Percentiles rank a stretch among this genome's conserved stretches.
These are phyloP conservation scores for Wickerhamiella slavikovae DNA, from an alignment of 805 yeast species.

Conservation along the genomic window DNA sequence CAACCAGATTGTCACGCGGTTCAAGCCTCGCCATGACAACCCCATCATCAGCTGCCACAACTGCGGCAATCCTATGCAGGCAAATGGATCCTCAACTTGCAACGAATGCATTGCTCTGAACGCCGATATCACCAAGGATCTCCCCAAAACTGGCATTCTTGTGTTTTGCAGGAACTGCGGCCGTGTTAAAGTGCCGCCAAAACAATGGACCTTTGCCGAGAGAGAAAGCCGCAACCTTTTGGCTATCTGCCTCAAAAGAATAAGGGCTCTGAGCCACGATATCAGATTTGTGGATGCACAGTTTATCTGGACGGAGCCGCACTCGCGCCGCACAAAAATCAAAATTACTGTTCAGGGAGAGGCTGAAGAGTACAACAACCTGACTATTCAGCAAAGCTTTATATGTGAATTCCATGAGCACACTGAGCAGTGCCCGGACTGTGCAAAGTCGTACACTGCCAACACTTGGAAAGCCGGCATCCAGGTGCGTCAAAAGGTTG, in stretches of 20 bases:
- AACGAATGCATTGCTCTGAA: conserved; percentile 82
- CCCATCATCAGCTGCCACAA: conserved; percentile 85
- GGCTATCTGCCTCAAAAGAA: conserved; percentile 67
- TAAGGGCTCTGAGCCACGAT: conserved; percentile 50
- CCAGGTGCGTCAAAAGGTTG: conserved; percentile 87
- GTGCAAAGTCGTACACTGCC: conserved; percentile 84
- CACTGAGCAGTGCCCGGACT: conserved; percentile 94
- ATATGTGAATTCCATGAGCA: conserved; percentile 86
- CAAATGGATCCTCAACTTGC: conserved; percentile 87
- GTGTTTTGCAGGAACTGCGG: conserved; percentile 94
- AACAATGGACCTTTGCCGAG: conserved; percentile 77
- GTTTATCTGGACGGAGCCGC: conserved; percentile 96
- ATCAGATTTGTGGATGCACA: conserved; percentile 83
- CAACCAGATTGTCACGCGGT: conserved; percentile 9
- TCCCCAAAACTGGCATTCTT: conserved; percentile 62
- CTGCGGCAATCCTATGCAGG: conserved; percentile 94
- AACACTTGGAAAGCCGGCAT: conserved; percentile 96
- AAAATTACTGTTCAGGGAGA: conserved; percentile 89
- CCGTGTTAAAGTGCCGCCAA: conserved; percentile 79
- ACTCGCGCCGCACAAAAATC: conserved; percentile 76
- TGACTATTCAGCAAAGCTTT: conserved; percentile 75
- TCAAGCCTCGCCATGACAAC: conserved; percentile 20
- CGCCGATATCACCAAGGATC: conserved; percentile 79
- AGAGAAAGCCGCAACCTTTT: conserved; percentile 74
- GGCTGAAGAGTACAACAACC: conserved; percentile 35